Conservation (phyloP, 2,329 filamentous ascomycete genomes). For the Fusarium vanettenii region DNA sequence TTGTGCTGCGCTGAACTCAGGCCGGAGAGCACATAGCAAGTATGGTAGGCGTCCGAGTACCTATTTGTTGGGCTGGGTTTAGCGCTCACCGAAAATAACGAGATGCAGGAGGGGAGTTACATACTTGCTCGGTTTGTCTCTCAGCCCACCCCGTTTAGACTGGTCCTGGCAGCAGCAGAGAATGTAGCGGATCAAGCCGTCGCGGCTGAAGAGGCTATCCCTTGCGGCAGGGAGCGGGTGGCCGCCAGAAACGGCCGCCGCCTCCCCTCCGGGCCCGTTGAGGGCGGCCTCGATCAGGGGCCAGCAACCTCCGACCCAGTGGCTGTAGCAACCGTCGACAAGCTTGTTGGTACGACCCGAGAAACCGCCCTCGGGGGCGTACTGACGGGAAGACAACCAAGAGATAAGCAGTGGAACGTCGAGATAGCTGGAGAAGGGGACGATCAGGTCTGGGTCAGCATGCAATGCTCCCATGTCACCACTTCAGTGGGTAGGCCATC, state of each 20-base stretch:
- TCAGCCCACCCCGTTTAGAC: conserved; percentile 78
- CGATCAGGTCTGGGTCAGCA: conserved; percentile 47
- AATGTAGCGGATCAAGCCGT: conserved; percentile 90
- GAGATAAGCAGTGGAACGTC: conserved; percentile 81
- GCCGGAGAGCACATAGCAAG: conserved; percentile 89
- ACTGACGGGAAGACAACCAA: conserved; percentile 92
- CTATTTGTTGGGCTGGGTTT: conserved; percentile 55
- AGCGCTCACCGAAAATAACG: conserved; percentile 30
- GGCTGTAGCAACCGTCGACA: conserved; percentile 97
- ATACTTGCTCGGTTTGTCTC: conserved; percentile 93
- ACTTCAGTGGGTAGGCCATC: conserved; percentile 47
- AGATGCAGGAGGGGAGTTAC: conserved; percentile 45
- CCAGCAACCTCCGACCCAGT: conserved; percentile 98
- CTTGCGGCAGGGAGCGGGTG: conserved; percentile 46
- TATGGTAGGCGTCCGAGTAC: conserved; percentile 88
- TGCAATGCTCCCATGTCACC: conserved; percentile 45
- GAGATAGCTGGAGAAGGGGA: conserved; percentile 68
- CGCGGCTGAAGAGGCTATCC: conserved; percentile 78
- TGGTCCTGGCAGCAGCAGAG: conserved; percentile 86
- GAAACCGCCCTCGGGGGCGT: conserved; percentile 91
- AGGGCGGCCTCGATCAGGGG: conserved; percentile 86
- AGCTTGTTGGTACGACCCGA: conserved; percentile 96
- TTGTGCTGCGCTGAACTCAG: conserved; percentile 84
- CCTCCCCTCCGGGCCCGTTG: conserved; percentile 59
- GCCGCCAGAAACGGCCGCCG: conserved; percentile 44